Conservation (phyloP, 1,139 yeast genomes). For the Sugiyamaella novakii region DNA sequence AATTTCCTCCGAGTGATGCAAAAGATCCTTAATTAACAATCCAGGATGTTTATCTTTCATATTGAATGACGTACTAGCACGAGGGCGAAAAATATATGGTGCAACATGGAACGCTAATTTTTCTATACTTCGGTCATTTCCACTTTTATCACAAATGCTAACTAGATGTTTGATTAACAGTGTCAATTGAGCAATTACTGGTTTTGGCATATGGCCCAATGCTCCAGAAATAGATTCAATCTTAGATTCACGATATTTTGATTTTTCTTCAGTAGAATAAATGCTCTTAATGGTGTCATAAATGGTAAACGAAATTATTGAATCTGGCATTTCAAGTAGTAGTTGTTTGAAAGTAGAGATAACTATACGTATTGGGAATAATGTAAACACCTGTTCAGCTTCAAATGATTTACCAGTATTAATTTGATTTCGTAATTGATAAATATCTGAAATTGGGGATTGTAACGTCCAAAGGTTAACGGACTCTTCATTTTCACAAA, state of each 20-base stretch:
- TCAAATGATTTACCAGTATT: constrained; percentile 51
- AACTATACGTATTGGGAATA: constrained; percentile 55
- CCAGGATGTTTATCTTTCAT: constrained; percentile 41
- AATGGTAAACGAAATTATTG: constrained; percentile 66
- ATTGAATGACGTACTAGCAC: constrained; percentile 37
- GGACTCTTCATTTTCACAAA: constrained; percentile 55
- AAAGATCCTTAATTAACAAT: constrained; percentile 35
- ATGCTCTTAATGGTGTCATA: constrained; percentile 68
- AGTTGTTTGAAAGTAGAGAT: constrained; percentile 71
- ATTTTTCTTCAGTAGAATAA: constrained; percentile 44
- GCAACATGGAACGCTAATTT: constrained; percentile 32
- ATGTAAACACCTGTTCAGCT: constrained; percentile 33
- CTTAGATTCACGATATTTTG: constrained; percentile 19
- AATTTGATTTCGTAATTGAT: constrained; percentile 60
- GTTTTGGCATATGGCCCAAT: constrained; percentile 31
- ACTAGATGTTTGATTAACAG: constrained; percentile 27
- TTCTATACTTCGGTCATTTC: constrained; percentile 12
- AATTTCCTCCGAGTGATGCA: constrained; percentile 31
- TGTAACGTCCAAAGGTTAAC: constrained; percentile 43
- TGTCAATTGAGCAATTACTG: constrained; percentile 27
- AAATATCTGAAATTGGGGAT: constrained; percentile 63
- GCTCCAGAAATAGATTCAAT: constrained; percentile 29
- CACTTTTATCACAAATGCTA: neutral
- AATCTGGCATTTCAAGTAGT: constrained; percentile 79
- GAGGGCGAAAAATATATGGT: constrained; percentile 39